A percentile compares a stretch with the other conserved stretches of the same genome.
Evolutionary conservation across 2,329 filamentous ascomycete species (phyloP).

Genomic region (Epichloe typhina): DNA sequence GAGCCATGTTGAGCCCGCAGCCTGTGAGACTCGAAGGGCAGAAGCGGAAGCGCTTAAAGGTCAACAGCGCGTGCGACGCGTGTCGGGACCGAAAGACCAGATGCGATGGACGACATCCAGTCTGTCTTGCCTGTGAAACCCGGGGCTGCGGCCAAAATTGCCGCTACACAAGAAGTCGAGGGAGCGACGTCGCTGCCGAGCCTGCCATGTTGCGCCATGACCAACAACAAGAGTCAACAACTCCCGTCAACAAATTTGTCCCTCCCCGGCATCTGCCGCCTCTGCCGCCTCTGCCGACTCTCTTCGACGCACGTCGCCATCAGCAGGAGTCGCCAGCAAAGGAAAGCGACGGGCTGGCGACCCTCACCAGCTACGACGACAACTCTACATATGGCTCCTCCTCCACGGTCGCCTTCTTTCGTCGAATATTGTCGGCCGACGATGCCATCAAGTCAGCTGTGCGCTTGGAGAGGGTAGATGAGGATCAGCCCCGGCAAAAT

Average conservation of each 20-base stretch:
- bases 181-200: background rate
- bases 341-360: slow-evolving; percentile 4
- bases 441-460: background rate
- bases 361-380: slow-evolving; percentile 2
- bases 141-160: background rate
- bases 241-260: background rate
- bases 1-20: background rate
- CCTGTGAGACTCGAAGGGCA: background rate
- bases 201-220: background rate
- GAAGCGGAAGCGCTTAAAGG: slow-evolving; percentile 1
- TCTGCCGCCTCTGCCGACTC: background rate
- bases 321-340: background rate
- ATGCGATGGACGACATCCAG: slow-evolving; percentile 1
- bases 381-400: slow-evolving; percentile 3
- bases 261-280: background rate
- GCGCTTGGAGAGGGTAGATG: background rate
- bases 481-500: background rate
- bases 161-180: background rate
- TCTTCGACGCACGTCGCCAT: background rate
- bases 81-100: slow-evolving; percentile 2
- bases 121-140: slow-evolving; percentile 3
- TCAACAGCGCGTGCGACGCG: slow-evolving; percentile 2
- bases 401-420: slow-evolving; percentile 3
- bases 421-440: background rate
- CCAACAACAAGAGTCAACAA: background rate